Evolutionary conservation across 164 flowering plant genomes (phyloP), one percentile per base, ranked within the genome.

Genomic region (Vitis rotundifolia): DNA sequence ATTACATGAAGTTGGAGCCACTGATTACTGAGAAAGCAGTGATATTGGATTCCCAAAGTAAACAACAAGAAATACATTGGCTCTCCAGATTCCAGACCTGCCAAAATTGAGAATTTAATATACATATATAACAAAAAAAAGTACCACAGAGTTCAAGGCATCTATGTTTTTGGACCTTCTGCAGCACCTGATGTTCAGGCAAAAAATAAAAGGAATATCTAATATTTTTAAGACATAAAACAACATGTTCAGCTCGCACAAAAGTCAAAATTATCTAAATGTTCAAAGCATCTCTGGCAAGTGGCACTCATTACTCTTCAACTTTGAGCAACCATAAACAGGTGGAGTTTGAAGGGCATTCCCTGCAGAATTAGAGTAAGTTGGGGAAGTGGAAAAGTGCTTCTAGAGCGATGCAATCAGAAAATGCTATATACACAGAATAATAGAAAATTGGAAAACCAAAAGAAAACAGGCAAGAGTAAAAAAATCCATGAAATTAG

Each of bases 51-150:
- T 86, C 91, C 97, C 97, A 91, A 64, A 84, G 89, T 56, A 93
- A 70, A 76, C 69, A 79, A 76, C 72, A 81, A 22, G 80, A 79
- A 48, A 83, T 65, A 66, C 76, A 69, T 78, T 92, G 83, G 77
- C 77, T 76, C 74, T 84, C 86, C 79, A 93, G 80, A 84, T 85
- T 84, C 98, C 98, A 93, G 68, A 93, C 92, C 97, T 93, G 85
- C 61, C 64, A 75, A 71, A 63, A 51, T 56, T 29, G 15, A 48
- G 4, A 64, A 57, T 11, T 56, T 31, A 49, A 18, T 11, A 61
- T 48, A 2, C 70, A 19, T 31, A 10, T 29, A 47, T 22, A 59
- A 57, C 13, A 49, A 64, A 58, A 31, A 31, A 22, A 29, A 59
- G 44, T 31, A 61, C 18, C 5, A 31, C 14, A 31, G 49, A 49